Conservation (phyloP, 2,329 filamentous ascomycete genomes). For the Aspergillus sp. region DNA sequence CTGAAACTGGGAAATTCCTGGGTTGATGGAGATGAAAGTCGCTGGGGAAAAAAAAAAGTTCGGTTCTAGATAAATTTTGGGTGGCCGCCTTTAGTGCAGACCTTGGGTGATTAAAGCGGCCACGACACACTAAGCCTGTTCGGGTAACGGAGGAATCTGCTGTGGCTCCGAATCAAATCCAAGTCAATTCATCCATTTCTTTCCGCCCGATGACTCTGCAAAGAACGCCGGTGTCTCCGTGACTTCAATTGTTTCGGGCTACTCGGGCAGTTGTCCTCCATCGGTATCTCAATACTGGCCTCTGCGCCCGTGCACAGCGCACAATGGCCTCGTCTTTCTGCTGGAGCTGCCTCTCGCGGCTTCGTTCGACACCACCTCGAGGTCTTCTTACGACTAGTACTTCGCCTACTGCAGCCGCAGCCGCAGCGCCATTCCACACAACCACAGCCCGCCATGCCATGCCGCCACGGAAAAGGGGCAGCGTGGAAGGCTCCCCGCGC, state of each 20-base stretch:
- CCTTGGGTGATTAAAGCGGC: conserved; percentile 12
- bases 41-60: conserved; percentile 17
- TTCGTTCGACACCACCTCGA: conserved; percentile 32
- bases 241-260: conserved; percentile 5
- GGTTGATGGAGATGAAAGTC: not conserved
- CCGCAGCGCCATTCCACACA: conserved; percentile 41
- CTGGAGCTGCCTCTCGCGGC: conserved; percentile 51
- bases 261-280: too few relatives aligned
- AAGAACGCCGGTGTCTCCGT: conserved; percentile 13
- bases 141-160: conserved; percentile 15
- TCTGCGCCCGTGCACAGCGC: conserved; percentile 22
- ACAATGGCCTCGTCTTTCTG: conserved; percentile 51
- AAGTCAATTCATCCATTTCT: not conserved
- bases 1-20: too few relatives aligned
- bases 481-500: conserved; percentile 19
- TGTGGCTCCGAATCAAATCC: conserved; percentile 13
- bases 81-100: conserved; percentile 19
- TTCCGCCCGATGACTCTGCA: not conserved
- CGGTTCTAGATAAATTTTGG: conserved; percentile 17
- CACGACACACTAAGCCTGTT: conserved; percentile 15
- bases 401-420: conserved; percentile 37
- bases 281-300: conserved; percentile 11
- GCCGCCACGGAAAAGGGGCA: conserved; percentile 44
- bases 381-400: not conserved
- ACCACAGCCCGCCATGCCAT: conserved; percentile 31